Conservation (phyloP, 345 rosid species). For the Brassica napus region Da-Ae NC_063452.1:10692501-10693000, state of each 20-base stretch:
- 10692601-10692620: constrained; percentile 56
- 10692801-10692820: constrained; percentile 94
- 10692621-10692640: constrained; percentile 79
- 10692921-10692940: constrained; percentile 95
- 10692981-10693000: constrained; percentile 58
- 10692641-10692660: constrained; percentile 45
- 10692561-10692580: constrained; percentile 44
- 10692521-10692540: constrained; percentile 78
- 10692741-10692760: constrained; percentile 72
- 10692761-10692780: constrained; percentile 84
- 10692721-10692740: constrained; percentile 73
- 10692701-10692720: constrained; percentile 77
- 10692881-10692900: constrained; percentile 65
- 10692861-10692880: constrained; percentile 81
- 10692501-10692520: constrained; percentile 56
- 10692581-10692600: constrained; percentile 50
- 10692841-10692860: constrained; percentile 85
- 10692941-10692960: constrained; percentile 77
- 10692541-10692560: constrained; percentile 87
- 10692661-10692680: constrained; percentile 68
- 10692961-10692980: constrained; percentile 68
- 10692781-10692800: constrained; percentile 72
- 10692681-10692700: constrained; percentile 77
- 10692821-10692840: constrained; percentile 98
- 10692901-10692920: constrained; percentile 75